phyloP scores from a whole-genome alignment of 2,329 filamentous ascomycete genomes.

The Alternaria arborescens region DNA sequence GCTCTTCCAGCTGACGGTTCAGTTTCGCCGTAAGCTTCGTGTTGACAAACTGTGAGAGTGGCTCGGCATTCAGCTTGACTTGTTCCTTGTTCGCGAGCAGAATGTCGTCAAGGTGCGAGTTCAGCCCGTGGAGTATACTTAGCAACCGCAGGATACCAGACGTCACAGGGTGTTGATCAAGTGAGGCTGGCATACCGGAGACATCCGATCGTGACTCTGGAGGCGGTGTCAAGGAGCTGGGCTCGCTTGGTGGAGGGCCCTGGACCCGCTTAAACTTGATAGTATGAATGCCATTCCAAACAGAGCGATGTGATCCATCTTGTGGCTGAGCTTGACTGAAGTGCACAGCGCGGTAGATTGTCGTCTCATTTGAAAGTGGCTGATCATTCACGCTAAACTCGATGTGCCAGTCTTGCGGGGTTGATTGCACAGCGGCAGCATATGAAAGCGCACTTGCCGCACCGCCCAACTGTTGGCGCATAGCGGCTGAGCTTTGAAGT shows the following conservation, averaged over 20 bases:
- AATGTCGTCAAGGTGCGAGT: constrained; percentile 92
- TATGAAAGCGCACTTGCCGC: constrained; percentile 75
- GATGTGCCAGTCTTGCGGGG: constrained; percentile 95
- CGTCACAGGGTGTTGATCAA: constrained; percentile 84
- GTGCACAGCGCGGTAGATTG: constrained; percentile 93
- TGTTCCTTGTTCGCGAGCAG: constrained; percentile 78
- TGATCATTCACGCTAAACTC: constrained; percentile 90
- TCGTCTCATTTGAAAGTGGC: constrained; percentile 87
- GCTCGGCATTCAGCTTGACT: constrained; percentile 78
- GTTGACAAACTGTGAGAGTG: constrained; percentile 94
- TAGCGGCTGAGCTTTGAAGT: constrained; percentile 41
- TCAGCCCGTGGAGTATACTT: constrained; percentile 90
- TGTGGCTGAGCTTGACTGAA: constrained; percentile 68
- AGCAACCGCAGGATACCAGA: constrained; percentile 87
- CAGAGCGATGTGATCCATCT: constrained; percentile 75
- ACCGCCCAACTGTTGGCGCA: constrained; percentile 41
- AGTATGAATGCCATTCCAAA: constrained; percentile 90
- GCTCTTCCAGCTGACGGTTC: constrained; percentile 95
- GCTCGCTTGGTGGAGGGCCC: constrained; percentile 80
- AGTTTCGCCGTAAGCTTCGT: constrained; percentile 98
- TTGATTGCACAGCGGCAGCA: constrained; percentile 79
- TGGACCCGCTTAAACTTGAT: constrained; percentile 90
- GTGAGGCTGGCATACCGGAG: constrained; percentile 75
- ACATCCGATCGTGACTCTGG: constrained; percentile 63
- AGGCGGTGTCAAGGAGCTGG: constrained; percentile 67